Conservation (phyloP, 2,329 filamentous ascomycete genomes). For the Clonostachys rhizophaga region DNA sequence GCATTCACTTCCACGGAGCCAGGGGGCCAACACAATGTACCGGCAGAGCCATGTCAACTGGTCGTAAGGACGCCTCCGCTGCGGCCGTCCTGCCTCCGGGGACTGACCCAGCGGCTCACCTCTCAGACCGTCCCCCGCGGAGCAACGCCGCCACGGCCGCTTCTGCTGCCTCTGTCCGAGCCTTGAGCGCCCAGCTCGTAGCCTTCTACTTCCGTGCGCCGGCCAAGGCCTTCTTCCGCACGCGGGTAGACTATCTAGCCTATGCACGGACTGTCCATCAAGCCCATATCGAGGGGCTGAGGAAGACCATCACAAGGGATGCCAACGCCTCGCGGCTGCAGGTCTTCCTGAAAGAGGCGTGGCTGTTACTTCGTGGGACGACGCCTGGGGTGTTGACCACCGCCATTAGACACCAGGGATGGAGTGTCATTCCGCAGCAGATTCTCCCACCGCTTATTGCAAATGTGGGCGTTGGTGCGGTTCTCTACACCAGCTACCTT, state of each 20-base stretch:
- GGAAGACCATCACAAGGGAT: slow-evolving; percentile 24
- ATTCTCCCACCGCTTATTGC: slow-evolving; percentile 72
- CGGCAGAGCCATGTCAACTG: slow-evolving; percentile 21
- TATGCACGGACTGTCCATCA: slow-evolving; percentile 51
- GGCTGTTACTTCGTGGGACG: slow-evolving; percentile 53
- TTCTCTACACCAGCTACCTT: slow-evolving; percentile 73
- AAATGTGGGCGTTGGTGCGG: slow-evolving; percentile 68
- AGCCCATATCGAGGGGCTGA: slow-evolving; percentile 30
- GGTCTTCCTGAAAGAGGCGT: slow-evolving; percentile 30
- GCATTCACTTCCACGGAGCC: background rate
- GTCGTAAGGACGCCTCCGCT: slow-evolving; percentile 4
- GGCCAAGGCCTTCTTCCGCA: slow-evolving; percentile 88
- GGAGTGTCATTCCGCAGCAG: slow-evolving; percentile 70
- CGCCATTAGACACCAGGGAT: slow-evolving; percentile 65
- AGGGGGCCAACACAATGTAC: slow-evolving; percentile 13
- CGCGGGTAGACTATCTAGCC: slow-evolving; percentile 76
- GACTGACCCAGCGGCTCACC: slow-evolving; percentile 26
- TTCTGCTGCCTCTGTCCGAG: slow-evolving; percentile 81
- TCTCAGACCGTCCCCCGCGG: slow-evolving; percentile 40
- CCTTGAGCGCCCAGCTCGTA: slow-evolving; percentile 76
- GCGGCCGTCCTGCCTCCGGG: slow-evolving; percentile 8
- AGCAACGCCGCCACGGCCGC: slow-evolving; percentile 63
- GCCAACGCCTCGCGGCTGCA: slow-evolving; percentile 22
- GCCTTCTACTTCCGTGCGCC: slow-evolving; percentile 91
- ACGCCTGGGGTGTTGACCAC: slow-evolving; percentile 66